Conservation (phyloP, 495 filamentous ascomycete genomes). For the Tuber umbilicatum region DNA sequence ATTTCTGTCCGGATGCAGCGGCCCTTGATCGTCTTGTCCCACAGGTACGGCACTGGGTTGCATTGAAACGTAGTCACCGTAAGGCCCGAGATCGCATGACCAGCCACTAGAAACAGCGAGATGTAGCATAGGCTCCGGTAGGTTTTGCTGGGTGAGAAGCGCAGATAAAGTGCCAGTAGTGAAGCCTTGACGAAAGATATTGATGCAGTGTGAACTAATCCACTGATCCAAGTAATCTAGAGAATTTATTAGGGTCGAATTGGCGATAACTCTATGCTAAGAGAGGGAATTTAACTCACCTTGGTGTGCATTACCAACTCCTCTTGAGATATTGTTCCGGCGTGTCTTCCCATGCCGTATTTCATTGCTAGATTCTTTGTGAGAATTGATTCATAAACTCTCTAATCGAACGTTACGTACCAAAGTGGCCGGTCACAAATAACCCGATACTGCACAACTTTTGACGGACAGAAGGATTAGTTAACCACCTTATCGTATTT, state of each 20-base stretch:
- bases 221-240: slow-evolving; percentile 26
- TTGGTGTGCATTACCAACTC: slow-evolving; percentile 21
- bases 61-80: slow-evolving; percentile 50
- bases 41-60: slow-evolving; percentile 45
- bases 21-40: slow-evolving; percentile 45
- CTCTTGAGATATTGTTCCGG: slow-evolving; percentile 11
- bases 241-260: slow-evolving; percentile 7
- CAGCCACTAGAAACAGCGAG: slow-evolving; percentile 17
- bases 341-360: slow-evolving; percentile 25
- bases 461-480: not conserved
- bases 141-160: slow-evolving; percentile 16
- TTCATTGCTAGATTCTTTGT: slow-evolving; percentile 7
- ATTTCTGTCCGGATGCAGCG: slow-evolving; percentile 48
- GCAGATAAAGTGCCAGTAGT: slow-evolving; percentile 32
- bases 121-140: slow-evolving; percentile 20
- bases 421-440: slow-evolving; percentile 21
- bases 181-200: slow-evolving; percentile 36
- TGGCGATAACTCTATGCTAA: not conserved
- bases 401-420: slow-evolving; percentile 8
- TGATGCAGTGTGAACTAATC: slow-evolving; percentile 34
- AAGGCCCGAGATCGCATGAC: slow-evolving; percentile 26
- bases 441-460: slow-evolving; percentile 23
- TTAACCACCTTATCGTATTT: slow-evolving; percentile 2
- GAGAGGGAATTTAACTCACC: not conserved
- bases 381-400: not conserved